phyloP scores from a whole-genome alignment of 768 basidiomycete genomes.

The Russula abietina region DNA sequence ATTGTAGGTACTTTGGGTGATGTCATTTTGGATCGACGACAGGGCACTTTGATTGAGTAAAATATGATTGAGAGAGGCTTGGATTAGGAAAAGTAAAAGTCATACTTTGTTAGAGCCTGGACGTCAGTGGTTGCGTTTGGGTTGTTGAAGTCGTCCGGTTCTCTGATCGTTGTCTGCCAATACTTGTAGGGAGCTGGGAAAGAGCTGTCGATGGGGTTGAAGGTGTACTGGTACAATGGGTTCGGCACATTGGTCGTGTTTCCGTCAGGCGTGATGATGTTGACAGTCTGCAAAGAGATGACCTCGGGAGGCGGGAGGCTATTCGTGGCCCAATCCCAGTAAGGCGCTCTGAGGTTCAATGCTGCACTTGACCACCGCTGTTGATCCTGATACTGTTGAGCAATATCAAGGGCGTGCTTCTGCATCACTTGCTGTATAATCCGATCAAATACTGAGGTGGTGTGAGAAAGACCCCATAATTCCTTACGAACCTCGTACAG shows the following conservation, averaged over 20 bases:
- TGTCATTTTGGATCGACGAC: background rate
- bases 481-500: constrained; percentile 3
- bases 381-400: constrained; percentile 34
- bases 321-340: constrained; percentile 47
- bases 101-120: constrained; percentile 29
- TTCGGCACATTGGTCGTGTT: constrained; percentile 29
- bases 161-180: constrained; percentile 19
- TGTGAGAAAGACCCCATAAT: background rate
- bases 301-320: constrained; percentile 37
- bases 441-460: background rate
- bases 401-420: constrained; percentile 36
- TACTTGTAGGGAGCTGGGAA: constrained; percentile 7
- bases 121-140: constrained; percentile 27
- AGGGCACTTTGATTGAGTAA: background rate
- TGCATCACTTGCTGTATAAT: constrained; percentile 42
- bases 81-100: background rate
- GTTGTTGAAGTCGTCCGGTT: constrained; percentile 1
- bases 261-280: constrained; percentile 34
- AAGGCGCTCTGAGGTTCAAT: constrained; percentile 37
- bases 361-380: constrained; percentile 34
- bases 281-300: constrained; percentile 31
- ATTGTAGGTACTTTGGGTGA: constrained; percentile 26
- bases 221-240: constrained; percentile 34
- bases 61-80: background rate
- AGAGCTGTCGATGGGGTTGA: constrained; percentile 29